Percentiles rank a stretch among this genome's conserved stretches.
phyloP scores from a whole-genome alignment of 179 eudicot species.

The Nepenthes alata region DNA sequence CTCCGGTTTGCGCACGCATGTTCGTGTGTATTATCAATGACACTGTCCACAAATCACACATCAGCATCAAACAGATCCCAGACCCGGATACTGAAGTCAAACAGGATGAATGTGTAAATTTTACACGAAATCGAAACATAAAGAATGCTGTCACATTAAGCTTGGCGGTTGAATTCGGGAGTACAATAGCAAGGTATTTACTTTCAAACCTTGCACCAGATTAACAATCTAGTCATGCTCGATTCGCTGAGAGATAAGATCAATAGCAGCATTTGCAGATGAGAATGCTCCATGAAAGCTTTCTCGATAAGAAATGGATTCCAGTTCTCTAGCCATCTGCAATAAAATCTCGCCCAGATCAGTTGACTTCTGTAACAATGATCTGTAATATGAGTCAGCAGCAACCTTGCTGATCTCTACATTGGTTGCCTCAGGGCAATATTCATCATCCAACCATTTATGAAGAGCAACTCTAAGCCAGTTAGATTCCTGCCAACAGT shows the following conservation, averaged over 20 bases:
- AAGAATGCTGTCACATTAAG: too few relatives aligned
- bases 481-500: conserved; percentile 54
- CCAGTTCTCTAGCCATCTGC: conserved; percentile 52
- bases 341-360: conserved; percentile 77
- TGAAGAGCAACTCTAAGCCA: conserved; percentile 78
- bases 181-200: too few relatives aligned
- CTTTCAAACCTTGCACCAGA: too few relatives aligned
- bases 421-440: conserved; percentile 89
- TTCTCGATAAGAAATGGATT: conserved; percentile 67
- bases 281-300: conserved; percentile 98
- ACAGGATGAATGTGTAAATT: too few relatives aligned
- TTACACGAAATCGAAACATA: too few relatives aligned
- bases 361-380: conserved; percentile 43
- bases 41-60: too few relatives aligned
- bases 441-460: conserved; percentile 93
- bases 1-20: too few relatives aligned
- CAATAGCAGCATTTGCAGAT: conserved; percentile 86
- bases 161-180: too few relatives aligned
- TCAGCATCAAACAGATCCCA: too few relatives aligned
- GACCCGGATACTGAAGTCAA: too few relatives aligned
- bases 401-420: conserved; percentile 75
- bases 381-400: conserved; percentile 54
- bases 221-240: conserved; percentile 10
- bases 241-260: conserved; percentile 56
- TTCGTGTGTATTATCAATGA: too few relatives aligned